phyloP scores from a whole-genome alignment of 495 filamentous ascomycete genomes.

The Darksidea phi region DNA sequence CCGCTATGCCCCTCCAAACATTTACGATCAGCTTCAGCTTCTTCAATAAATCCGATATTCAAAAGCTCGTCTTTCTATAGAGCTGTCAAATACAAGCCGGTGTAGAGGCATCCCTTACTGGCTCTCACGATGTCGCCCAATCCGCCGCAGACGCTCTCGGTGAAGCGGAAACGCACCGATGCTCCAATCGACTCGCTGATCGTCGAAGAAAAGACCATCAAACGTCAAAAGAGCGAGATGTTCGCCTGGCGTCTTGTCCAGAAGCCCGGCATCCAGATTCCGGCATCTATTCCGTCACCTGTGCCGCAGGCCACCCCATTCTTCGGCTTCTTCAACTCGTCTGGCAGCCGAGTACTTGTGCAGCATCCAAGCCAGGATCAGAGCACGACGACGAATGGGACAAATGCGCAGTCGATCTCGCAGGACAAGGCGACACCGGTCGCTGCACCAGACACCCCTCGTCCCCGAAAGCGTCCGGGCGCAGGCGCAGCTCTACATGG shows the following conservation, averaged over 20 bases:
- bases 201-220: slow-evolving; percentile 6
- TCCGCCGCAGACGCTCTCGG: slow-evolving; percentile 18
- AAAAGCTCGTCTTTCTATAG: too few relatives aligned
- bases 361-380: not conserved
- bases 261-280: not conserved
- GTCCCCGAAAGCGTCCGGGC: slow-evolving; percentile 34
- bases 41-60: too few relatives aligned
- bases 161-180: slow-evolving; percentile 27
- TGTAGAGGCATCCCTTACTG: too few relatives aligned
- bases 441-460: not conserved
- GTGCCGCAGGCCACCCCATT: not conserved
- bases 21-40: not conserved
- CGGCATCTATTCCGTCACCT: not conserved
- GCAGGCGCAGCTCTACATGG: slow-evolving; percentile 15
- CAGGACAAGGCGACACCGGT: not conserved
- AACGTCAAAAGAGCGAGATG: slow-evolving; percentile 10
- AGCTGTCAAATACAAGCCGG: too few relatives aligned
- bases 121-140: not conserved
- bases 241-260: not conserved
- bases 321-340: not conserved
- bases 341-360: not conserved
- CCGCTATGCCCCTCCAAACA: slow-evolving; percentile 4
- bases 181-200: not conserved
- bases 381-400: not conserved
- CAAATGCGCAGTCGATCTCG: not conserved